A percentile compares a stretch with the other conserved stretches of the same genome.
Conservation (phyloP, 345 rosid species). For the Lepidium aucheri region DNA sequence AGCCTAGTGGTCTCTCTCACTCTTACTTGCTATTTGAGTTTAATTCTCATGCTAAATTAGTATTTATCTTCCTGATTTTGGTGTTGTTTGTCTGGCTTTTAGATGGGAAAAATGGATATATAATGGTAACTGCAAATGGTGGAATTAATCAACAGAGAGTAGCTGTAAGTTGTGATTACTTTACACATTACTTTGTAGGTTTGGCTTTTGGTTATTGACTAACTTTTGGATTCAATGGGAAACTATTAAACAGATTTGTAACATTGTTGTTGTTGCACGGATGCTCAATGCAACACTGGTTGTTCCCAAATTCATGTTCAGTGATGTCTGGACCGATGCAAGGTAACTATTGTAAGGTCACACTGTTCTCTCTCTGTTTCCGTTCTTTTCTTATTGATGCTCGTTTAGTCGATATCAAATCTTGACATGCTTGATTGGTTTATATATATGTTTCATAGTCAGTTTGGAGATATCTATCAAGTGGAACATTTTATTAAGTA, state of each 20-base stretch:
- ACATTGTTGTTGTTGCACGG: slow-evolving; percentile 79
- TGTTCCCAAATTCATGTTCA: slow-evolving; percentile 84
- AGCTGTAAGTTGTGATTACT: slow-evolving; percentile 53
- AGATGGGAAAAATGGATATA: slow-evolving; percentile 87
- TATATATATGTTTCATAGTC: slow-evolving; percentile 38
- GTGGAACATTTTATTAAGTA: slow-evolving; percentile 78
- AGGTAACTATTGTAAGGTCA: slow-evolving; percentile 48
- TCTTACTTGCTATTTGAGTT: slow-evolving; percentile 5
- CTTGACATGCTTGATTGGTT: slow-evolving; percentile 13
- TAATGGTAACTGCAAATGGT: slow-evolving; percentile 92
- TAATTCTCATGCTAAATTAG: not conserved
- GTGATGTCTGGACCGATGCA: slow-evolving; percentile 88
- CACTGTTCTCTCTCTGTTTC: not conserved
- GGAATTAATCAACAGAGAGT: slow-evolving; percentile 97
- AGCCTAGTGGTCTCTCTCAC: slow-evolving; percentile 48
- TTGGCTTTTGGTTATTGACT: not conserved
- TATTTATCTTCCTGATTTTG: not conserved
- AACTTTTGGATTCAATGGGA: slow-evolving; percentile 5
- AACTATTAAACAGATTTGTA: slow-evolving; percentile 65
- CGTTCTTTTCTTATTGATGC: not conserved
- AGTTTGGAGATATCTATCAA: slow-evolving; percentile 84
- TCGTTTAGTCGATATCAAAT: not conserved
- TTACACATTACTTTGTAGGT: not conserved
- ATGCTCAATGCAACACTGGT: slow-evolving; percentile 85
- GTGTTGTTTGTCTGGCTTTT: not conserved